phyloP scores from a whole-genome alignment of 768 basidiomycete genomes.

The Russula olivacea region DNA sequence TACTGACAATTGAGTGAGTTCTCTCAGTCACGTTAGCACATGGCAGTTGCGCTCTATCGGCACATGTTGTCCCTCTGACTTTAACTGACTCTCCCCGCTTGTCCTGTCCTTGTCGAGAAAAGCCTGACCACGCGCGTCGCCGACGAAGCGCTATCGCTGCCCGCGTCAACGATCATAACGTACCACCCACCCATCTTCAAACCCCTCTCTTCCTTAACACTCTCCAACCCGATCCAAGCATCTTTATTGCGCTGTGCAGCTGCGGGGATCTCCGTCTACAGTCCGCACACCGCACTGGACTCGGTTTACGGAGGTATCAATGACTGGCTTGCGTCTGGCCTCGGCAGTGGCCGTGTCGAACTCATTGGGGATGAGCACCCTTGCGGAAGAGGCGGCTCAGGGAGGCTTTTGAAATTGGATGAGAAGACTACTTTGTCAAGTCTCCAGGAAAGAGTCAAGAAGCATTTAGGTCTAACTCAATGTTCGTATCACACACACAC shows the following conservation, averaged over 20 bases:
- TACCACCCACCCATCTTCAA: slow-evolving; percentile 87
- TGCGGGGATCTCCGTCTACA: slow-evolving; percentile 78
- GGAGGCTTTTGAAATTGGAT: slow-evolving; percentile 14
- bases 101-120: not conserved
- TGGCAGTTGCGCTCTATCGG: not conserved
- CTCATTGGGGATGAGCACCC: slow-evolving; percentile 35
- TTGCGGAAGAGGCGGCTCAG: slow-evolving; percentile 32
- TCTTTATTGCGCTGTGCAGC: slow-evolving; percentile 77
- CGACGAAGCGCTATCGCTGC: slow-evolving; percentile 56
- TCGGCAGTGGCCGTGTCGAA: slow-evolving; percentile 31
- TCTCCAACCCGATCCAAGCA: slow-evolving; percentile 70
- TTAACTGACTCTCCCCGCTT: too few species aligned
- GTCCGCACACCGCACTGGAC: slow-evolving; percentile 87
- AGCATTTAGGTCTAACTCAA: slow-evolving; percentile 24
- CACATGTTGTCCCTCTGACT: too few species aligned
- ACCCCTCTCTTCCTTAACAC: slow-evolving; percentile 67
- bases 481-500: slow-evolving; percentile 38
- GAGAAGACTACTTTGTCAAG: slow-evolving; percentile 26
- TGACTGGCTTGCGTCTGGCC: slow-evolving; percentile 68
- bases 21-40: not conserved
- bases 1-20: slow-evolving; percentile 42
- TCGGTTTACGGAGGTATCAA: slow-evolving; percentile 80
- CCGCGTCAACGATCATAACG: slow-evolving; percentile 62
- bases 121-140: slow-evolving; percentile 72
- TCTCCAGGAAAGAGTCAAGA: slow-evolving; percentile 40